These are phyloP conservation scores for Arachis stenosperma DNA, from an alignment of 306 rosid species.

Conservation along the genomic window DNA sequence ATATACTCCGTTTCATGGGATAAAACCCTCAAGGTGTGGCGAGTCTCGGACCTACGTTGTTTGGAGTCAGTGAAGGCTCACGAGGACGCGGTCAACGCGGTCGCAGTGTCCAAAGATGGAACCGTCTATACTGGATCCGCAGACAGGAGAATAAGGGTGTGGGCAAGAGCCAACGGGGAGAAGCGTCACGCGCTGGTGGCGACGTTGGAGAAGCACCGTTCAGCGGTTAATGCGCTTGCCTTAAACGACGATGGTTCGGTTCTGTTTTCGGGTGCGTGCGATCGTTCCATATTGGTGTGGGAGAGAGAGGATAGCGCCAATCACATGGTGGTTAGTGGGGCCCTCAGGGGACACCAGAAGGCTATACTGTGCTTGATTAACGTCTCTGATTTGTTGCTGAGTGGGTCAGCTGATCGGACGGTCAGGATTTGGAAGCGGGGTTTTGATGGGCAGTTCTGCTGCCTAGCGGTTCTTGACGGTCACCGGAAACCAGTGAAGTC, in stretches of 20 bases:
- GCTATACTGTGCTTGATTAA: constrained; percentile 71
- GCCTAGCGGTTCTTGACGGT: constrained; percentile 66
- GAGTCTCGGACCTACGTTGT: constrained; percentile 69
- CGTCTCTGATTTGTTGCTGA: constrained; percentile 64
- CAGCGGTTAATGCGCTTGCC: constrained; percentile 84
- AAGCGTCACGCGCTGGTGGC: constrained; percentile 66
- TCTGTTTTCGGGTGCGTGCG: constrained; percentile 87
- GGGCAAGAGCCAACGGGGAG: constrained; percentile 60
- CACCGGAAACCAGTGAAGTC: constrained; percentile 81
- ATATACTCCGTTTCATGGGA: constrained; percentile 97
- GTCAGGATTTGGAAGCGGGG: constrained; percentile 82
- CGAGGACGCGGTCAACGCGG: constrained; percentile 89
- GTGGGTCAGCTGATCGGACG: constrained; percentile 93
- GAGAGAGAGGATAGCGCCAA: constrained; percentile 86
- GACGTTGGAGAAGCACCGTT: constrained; percentile 79
- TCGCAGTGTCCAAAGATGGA: constrained; percentile 71
- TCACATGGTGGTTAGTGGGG: constrained; percentile 84
- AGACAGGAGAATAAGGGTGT: constrained; percentile 67
- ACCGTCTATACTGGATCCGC: constrained; percentile 88
- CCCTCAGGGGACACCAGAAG: constrained; percentile 76
- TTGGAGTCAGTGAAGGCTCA: constrained; percentile 75
- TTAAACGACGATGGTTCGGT: constrained; percentile 79
- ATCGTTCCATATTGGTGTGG: constrained; percentile 91
- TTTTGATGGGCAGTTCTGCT: constrained; percentile 55
- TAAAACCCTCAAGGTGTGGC: constrained; percentile 75